Percentiles rank a stretch among this genome's conserved stretches.
These are phyloP conservation scores for Pseudofabraea citricarpa DNA, from an alignment of 2,329 filamentous ascomycete genomes.

Conservation along the genomic window DNA sequence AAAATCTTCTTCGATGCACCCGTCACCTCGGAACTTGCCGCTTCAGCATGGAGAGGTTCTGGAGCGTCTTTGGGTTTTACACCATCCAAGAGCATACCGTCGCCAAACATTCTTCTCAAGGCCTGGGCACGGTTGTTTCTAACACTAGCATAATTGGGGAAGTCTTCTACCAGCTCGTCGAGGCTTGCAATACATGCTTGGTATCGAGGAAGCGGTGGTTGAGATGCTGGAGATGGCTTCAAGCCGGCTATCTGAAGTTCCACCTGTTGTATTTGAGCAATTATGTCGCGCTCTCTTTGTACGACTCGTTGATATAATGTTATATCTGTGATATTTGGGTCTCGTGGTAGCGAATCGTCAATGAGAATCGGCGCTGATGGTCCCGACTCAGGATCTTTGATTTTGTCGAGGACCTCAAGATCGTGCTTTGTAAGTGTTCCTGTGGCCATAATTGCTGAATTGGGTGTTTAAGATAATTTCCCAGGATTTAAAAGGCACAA, in stretches of 20 bases:
- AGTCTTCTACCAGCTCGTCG: conserved; percentile 47
- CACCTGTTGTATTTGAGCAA: conserved; percentile 48
- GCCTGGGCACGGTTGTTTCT: conserved; percentile 73
- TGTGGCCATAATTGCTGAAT: conserved; percentile 49
- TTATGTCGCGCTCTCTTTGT: conserved; percentile 46
- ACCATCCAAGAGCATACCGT: conserved; percentile 45
- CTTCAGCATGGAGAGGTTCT: conserved; percentile 25
- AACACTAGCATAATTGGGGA: conserved; percentile 66
- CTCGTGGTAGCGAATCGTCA: conserved; percentile 44
- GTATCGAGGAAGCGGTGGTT: conserved; percentile 38
- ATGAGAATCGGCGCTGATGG: conserved; percentile 49
- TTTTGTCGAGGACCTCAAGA: conserved; percentile 59
- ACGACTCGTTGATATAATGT: conserved; percentile 46
- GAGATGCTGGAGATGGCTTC: conserved; percentile 10
- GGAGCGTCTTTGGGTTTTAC: background rate
- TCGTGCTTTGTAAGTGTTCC: conserved; percentile 51
- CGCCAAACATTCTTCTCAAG: conserved; percentile 55
- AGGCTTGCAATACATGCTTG: conserved; percentile 43
- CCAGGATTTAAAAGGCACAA: no score
- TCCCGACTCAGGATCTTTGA: conserved; percentile 61
- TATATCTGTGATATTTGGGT: conserved; percentile 50
- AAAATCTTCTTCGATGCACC: conserved; percentile 39
- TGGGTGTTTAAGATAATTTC: no score
- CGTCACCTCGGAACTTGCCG: conserved; percentile 37
- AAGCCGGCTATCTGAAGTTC: conserved; percentile 46